Evolutionary conservation across 495 filamentous ascomycete species (phyloP), one percentile per base, ranked within the genome.

Genomic region (Penicillium fimorum): DNA sequence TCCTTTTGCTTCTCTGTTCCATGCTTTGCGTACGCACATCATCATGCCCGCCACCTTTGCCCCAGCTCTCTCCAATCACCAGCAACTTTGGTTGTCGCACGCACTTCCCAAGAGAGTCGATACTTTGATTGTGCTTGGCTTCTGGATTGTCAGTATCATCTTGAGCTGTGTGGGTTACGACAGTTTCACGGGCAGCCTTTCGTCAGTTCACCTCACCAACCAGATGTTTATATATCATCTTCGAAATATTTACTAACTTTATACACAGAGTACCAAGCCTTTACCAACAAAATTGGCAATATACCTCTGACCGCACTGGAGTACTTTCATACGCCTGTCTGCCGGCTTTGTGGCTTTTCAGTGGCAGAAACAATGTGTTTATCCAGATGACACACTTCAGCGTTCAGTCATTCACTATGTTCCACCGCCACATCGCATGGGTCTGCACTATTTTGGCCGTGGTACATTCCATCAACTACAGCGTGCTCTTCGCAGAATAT

Each of bases 351-450:
- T 75, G 71, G 57, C 53, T 78, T 5, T 76, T 77, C 46, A 61
- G 64, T 27, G 69, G 70, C 15, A 67, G 75, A 18, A 79, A 78
- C 60, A 78, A 78, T 53, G 61, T 76, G 47, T 61, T 79, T 27
- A 56, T 78, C 3, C 71, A 69, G 72, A 29, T 70, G 29, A 77
- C 75, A 0, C 66, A 70, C 2, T 79, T 70, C 62, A 66, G 58
- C 20, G 63, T 70, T 46, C 61, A 66, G 8, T 68, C 68, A 3
- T 77, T 74, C 53, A 69, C 71, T 42, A 66, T 72, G 22, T 74
- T 79, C 35, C 76, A 79, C 56, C 74, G 75, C 27, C 75, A 72
- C 67, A 60, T 76, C 40, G 76, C 75, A 5, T 58, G 72, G 42
- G 65, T 71, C 5, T 66, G 69, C 9, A 71, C 69, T 9, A n/a